Percentiles rank a stretch among this genome's conserved stretches.
phyloP scores from a whole-genome alignment of 108 stramenopile genomes.

The Nitzschia inconspicua region DNA sequence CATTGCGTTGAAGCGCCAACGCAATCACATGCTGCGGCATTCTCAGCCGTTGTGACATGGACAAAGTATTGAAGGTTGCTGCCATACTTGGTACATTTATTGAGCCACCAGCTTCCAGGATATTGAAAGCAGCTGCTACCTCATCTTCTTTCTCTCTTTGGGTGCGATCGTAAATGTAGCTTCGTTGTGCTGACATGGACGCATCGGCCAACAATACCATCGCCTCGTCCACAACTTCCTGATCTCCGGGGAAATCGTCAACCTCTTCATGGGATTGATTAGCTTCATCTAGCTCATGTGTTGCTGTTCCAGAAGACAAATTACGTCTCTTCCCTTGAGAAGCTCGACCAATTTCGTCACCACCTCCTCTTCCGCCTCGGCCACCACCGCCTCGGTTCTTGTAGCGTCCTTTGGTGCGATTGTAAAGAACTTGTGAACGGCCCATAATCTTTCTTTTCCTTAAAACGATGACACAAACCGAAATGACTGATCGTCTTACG shows the following conservation, averaged over 20 bases:
- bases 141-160: slow-evolving; percentile 2
- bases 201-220: background rate
- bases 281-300: no score
- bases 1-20: background rate
- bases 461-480: no score
- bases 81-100: slow-evolving; percentile 22
- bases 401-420: slow-evolving; percentile 32
- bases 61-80: slow-evolving; percentile 9
- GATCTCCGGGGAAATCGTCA: background rate
- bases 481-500: no score
- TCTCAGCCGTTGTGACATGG: slow-evolving; percentile 15
- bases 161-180: no score
- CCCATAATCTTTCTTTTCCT: slow-evolving; percentile 8
- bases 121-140: no score
- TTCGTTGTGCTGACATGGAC: background rate
- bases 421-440: slow-evolving; percentile 32
- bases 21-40: slow-evolving; percentile 24
- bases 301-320: no score
- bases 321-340: no score
- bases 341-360: no score
- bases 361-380: background rate
- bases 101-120: background rate
- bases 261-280: background rate
- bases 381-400: slow-evolving; percentile 3
- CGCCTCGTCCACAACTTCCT: background rate